Evolutionary conservation across 768 basidiomycete species (phyloP).

Genomic region (Russula olivacea): DNA sequence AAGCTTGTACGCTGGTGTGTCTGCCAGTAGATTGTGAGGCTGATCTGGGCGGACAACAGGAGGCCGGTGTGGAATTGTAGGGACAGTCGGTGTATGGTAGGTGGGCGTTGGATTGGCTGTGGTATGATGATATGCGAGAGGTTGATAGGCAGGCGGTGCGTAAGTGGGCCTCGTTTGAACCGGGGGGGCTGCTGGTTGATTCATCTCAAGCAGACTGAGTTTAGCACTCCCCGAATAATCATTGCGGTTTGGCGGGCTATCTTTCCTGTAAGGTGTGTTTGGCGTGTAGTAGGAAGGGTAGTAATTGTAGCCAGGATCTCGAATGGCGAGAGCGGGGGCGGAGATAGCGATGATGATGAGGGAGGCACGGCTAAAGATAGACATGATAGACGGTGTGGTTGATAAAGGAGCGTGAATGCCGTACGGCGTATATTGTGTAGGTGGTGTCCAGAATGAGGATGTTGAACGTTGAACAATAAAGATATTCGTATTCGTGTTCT

Average conservation of each 20-base stretch:
- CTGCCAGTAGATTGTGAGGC: not conserved
- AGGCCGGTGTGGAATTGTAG: not conserved
- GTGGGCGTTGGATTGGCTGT: not conserved
- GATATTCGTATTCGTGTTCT: not conserved
- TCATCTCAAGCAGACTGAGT: not conserved
- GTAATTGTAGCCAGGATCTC: conserved; percentile 1
- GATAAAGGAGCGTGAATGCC: conserved; percentile 17
- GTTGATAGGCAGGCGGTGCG: conserved; percentile 5
- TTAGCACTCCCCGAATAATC: not conserved
- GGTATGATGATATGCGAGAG: not conserved
- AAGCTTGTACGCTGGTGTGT: not conserved
- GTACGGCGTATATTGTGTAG: conserved; percentile 6
- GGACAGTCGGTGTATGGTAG: not conserved
- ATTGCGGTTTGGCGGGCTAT: not conserved
- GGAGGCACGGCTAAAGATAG: conserved; percentile 12
- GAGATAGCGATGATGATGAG: conserved; percentile 15
- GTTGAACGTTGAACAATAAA: conserved; percentile 2
- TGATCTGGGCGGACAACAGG: not conserved
- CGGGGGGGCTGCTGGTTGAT: not conserved
- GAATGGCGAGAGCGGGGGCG: conserved; percentile 4
- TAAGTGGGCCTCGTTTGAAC: conserved; percentile 8
- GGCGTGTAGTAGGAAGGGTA: conserved; percentile 10
- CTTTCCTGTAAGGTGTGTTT: not conserved
- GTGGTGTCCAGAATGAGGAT: not conserved
- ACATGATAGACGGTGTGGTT: conserved; percentile 11